Evolutionary conservation across 305 asterid genomes (phyloP).

Genomic region (Andrographis paniculata): DNA sequence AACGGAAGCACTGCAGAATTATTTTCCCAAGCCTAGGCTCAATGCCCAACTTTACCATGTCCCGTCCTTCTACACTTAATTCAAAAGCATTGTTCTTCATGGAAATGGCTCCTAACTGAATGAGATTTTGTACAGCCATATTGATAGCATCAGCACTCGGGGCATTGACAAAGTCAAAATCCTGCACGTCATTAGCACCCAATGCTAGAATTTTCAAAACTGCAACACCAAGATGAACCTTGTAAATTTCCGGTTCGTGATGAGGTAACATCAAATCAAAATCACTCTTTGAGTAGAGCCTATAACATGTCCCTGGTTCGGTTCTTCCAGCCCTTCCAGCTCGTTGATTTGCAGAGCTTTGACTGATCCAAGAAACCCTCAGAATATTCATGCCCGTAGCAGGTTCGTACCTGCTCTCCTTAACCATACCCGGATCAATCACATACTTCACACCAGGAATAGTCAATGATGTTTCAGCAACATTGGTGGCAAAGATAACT

Average conservation of each 20-base stretch:
- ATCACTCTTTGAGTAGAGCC: slow-evolving; percentile 60
- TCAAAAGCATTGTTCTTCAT: slow-evolving; percentile 31
- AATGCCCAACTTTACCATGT: slow-evolving; percentile 77
- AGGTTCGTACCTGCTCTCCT: slow-evolving; percentile 77
- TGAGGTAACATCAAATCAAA: slow-evolving; percentile 59
- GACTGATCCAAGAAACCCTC: slow-evolving; percentile 59
- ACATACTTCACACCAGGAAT: slow-evolving; percentile 90
- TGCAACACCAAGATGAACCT: slow-evolving; percentile 88
- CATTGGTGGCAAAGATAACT: slow-evolving; percentile 76
- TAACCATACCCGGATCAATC: slow-evolving; percentile 85
- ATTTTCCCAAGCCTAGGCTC: slow-evolving; percentile 94
- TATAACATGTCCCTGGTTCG: slow-evolving; percentile 80
- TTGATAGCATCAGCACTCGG: slow-evolving; percentile 63
- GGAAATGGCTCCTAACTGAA: slow-evolving; percentile 66
- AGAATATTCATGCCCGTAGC: slow-evolving; percentile 74
- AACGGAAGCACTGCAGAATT: slow-evolving; percentile 50
- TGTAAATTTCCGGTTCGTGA: slow-evolving; percentile 87
- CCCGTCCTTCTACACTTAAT: slow-evolving; percentile 52
- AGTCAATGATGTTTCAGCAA: slow-evolving; percentile 94
- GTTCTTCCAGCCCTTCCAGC: slow-evolving; percentile 98
- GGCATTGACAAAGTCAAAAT: slow-evolving; percentile 80
- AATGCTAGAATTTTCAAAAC: slow-evolving; percentile 81
- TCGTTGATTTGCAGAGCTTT: slow-evolving; percentile 93
- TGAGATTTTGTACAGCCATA: slow-evolving; percentile 65
- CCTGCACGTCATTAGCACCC: slow-evolving; percentile 61